Percentiles rank a stretch among this genome's conserved stretches.
phyloP scores from a whole-genome alignment of 1,284 basidiomycete species.

The Xerocomus tenax region DNA sequence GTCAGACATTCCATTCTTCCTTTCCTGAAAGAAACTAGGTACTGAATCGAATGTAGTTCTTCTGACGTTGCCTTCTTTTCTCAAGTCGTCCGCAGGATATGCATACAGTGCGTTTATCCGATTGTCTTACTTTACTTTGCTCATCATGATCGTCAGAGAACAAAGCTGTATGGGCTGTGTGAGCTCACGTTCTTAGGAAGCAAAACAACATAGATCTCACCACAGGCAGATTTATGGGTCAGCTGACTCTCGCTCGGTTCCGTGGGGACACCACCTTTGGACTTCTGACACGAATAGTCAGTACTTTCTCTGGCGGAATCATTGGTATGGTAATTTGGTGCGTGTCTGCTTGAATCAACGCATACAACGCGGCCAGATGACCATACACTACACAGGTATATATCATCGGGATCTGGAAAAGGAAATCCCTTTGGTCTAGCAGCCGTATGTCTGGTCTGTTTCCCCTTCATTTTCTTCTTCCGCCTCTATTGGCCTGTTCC shows the following conservation, averaged over 20 bases:
- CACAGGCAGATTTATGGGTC: slow-evolving; percentile 54
- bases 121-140: neutral
- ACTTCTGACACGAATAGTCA: slow-evolving; percentile 53
- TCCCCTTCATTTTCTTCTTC: slow-evolving; percentile 62
- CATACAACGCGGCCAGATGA: neutral
- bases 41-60: slow-evolving; percentile 35
- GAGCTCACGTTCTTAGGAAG: slow-evolving; percentile 13
- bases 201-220: neutral
- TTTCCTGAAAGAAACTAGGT: neutral
- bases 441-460: slow-evolving; percentile 59
- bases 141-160: slow-evolving; percentile 35
- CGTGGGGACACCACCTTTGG: slow-evolving; percentile 72
- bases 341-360: slow-evolving; percentile 13
- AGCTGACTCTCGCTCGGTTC: slow-evolving; percentile 60
- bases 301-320: slow-evolving; percentile 64
- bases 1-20: slow-evolving; percentile 26
- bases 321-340: slow-evolving; percentile 67
- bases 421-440: slow-evolving; percentile 73
- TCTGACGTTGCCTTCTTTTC: slow-evolving; percentile 50
- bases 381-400: slow-evolving; percentile 52
- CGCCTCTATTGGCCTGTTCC: slow-evolving; percentile 70
- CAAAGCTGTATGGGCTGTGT: slow-evolving; percentile 52
- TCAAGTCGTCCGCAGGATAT: slow-evolving; percentile 47
- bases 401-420: slow-evolving; percentile 53
- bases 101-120: slow-evolving; percentile 45